These are phyloP conservation scores for Wickerhamomyces rabaulensis DNA, from an alignment of 805 yeast genomes.

Conservation along the genomic window DNA sequence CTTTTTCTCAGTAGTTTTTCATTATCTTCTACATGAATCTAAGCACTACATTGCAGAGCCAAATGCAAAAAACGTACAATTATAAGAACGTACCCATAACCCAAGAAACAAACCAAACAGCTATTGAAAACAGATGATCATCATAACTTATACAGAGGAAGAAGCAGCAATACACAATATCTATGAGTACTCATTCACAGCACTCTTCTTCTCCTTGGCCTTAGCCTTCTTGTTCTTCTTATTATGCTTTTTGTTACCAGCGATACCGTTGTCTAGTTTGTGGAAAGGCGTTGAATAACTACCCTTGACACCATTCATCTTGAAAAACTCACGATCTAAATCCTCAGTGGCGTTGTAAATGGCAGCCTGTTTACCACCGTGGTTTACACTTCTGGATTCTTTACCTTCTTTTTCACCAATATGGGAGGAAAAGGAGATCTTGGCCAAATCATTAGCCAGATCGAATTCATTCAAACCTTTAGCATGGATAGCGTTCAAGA, in stretches of 20 bases:
- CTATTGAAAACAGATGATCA: background rate
- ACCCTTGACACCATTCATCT: constrained; percentile 59
- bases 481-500: constrained; percentile 52
- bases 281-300: constrained; percentile 73
- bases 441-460: constrained; percentile 61
- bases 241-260: constrained; percentile 52
- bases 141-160: too few species aligned
- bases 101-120: background rate
- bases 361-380: constrained; percentile 83
- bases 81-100: background rate
- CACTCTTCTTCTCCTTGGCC: constrained; percentile 28
- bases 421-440: constrained; percentile 77
- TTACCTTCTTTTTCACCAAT: constrained; percentile 44
- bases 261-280: constrained; percentile 28
- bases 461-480: constrained; percentile 59
- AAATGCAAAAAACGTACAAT: background rate
- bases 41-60: too few species aligned
- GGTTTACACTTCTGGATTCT: constrained; percentile 49
- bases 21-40: too few species aligned
- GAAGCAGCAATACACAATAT: background rate
- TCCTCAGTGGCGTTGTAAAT: constrained; percentile 74
- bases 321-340: constrained; percentile 81
- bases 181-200: background rate
- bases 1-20: too few species aligned
- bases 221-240: constrained; percentile 72